Evolutionary conservation across 768 basidiomycete species (phyloP), one percentile per base, ranked within the genome.

Genomic region (Dioszegia hungarica): DNA sequence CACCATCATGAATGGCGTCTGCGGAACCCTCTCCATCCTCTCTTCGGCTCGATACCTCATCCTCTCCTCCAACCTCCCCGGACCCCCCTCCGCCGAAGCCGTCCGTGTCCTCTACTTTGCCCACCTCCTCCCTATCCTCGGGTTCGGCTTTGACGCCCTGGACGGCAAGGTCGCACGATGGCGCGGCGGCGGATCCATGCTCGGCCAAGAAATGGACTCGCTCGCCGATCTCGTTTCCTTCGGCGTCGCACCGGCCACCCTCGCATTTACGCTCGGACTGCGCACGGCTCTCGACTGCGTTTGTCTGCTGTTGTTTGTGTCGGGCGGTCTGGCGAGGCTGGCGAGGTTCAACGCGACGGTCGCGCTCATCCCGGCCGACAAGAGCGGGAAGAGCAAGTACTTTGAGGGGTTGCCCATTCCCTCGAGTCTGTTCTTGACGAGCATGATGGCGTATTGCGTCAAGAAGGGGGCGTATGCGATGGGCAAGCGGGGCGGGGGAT

Each of bases 291-390:
- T 55, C 22, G 49, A 51, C 19, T 51, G 49, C 37, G 37, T 38
- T 12, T 79, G 85, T 58, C 81, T 99, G 41, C 85, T 92, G 14
- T 83, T 84, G 49, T 99, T 97, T 76, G 90, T 95, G 66, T 97
- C 94, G 72, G 90, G 87, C 78, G 95, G 95, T 33, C 84, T 99
- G 50, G 95, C 95, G 19, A 87, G 95, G 47, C 86, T 99, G 31
- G 95, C 95, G 10, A 86, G 95, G 38, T 99, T 97, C 82, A 99
- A 99, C 76, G 95, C 94, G 9, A 99, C 95, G 0, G 94, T 95
- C 56, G 95, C 95, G 2, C 79, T 90, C 39, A 82, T 95, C 24
- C 94, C 94, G 1, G 93, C 92, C 76, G 88, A 92, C 72, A 78
- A 75, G 6, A 81, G 81, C 28, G 94, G 95, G 56, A 98, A 97